Evolutionary conservation across 495 filamentous ascomycete species (phyloP).

Genomic region (Penicillium canescens): DNA sequence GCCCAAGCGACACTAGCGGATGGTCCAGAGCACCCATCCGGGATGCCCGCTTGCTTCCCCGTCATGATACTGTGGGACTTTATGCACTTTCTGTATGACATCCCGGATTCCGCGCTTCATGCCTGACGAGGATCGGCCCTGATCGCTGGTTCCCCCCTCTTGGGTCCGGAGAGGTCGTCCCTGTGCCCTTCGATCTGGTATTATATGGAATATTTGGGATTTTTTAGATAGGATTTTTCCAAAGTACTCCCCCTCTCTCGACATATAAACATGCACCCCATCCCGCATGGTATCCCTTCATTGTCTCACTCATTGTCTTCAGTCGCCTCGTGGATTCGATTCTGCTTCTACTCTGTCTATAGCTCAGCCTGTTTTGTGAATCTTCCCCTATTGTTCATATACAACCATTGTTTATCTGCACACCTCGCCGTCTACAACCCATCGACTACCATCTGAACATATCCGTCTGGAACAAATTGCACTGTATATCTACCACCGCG

Average conservation of each 20-base stretch:
- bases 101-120: constrained; percentile 29
- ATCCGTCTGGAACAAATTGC: background rate
- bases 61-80: constrained; percentile 22
- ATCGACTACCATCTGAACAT: constrained; percentile 10
- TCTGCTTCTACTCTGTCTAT: constrained; percentile 24
- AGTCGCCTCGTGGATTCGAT: constrained; percentile 24
- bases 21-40: constrained; percentile 15
- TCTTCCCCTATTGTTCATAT: constrained; percentile 20
- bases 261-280: constrained; percentile 34
- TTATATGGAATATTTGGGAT: background rate
- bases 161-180: constrained; percentile 13
- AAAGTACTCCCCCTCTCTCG: constrained; percentile 13
- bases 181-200: background rate
- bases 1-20: constrained; percentile 7
- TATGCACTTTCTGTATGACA: constrained; percentile 35
- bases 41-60: constrained; percentile 27
- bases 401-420: constrained; percentile 18
- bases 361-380: constrained; percentile 10
- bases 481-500: background rate
- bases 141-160: constrained; percentile 24
- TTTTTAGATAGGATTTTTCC: constrained; percentile 11
- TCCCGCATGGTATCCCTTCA: constrained; percentile 18
- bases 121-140: constrained; percentile 25
- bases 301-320: constrained; percentile 23
- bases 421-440: background rate